Evolutionary conservation across 208 protist genomes (phyloP).

Genomic region (Vickermania ingenoplastis): DNA sequence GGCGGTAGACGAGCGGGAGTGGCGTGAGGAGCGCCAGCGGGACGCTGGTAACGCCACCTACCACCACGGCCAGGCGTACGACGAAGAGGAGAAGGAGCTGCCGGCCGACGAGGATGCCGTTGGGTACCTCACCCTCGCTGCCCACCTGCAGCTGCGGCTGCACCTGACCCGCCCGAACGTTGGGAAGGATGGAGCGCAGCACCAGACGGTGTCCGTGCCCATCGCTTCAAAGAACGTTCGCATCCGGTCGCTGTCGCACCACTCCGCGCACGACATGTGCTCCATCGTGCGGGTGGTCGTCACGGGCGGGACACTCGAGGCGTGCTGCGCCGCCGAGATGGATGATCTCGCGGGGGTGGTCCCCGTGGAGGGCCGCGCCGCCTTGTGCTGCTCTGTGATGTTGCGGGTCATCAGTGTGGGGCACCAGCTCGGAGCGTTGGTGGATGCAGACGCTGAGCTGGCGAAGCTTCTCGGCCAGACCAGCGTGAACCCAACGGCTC

Average conservation of each 20-base stretch:
- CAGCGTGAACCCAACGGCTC: constrained; percentile 7
- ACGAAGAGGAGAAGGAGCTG: constrained; percentile 4
- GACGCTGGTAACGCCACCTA: constrained; percentile 1
- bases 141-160: constrained; percentile 26
- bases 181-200: neutral
- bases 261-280: constrained; percentile 34
- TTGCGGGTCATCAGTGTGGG: constrained; percentile 67
- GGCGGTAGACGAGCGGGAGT: constrained; percentile 11
- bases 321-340: neutral
- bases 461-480: constrained; percentile 17
- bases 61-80: constrained; percentile 1
- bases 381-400: constrained; percentile 33
- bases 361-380: constrained; percentile 10
- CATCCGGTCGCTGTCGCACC: constrained; percentile 24
- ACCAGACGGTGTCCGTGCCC: neutral
- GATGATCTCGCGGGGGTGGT: constrained; percentile 3
- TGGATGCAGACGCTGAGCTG: constrained; percentile 31
- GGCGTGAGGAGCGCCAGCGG: constrained; percentile 9
- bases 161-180: neutral
- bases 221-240: constrained; percentile 22
- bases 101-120: neutral
- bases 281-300: constrained; percentile 32
- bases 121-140: constrained; percentile 14
- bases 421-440: constrained; percentile 22
- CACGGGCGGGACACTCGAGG: constrained; percentile 9